Evolutionary conservation across 305 asterid genomes (phyloP), one percentile per base, ranked within the genome.

Genomic region (Coffea humblotiana): DNA sequence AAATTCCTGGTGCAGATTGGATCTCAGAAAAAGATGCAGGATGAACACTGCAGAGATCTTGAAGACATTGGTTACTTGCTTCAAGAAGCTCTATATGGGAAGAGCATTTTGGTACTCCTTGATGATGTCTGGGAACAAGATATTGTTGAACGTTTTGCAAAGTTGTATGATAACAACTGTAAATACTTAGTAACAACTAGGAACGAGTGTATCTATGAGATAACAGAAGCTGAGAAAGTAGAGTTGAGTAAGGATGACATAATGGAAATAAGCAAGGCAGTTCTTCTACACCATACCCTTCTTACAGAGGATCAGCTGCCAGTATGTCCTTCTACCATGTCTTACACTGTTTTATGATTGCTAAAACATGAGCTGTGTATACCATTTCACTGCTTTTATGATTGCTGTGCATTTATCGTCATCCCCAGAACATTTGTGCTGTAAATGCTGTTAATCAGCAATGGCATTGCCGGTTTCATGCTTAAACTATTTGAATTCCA

Each of bases 71-170:
- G 87, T 65, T 75, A 75, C 81, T 45, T 84, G 79, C 87, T 84
- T 60, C 87, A 84, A 65, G 79, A 84, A 51, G 85, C 87, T 48
- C 54, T 84, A 81, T 78, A 71, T 75, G 87, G 81, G 25, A 84
- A 84, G 76, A 66, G 85, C 47, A 78, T 84, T 21, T 43, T 84
- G 71, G 51, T 84, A 63, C 78, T 84, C 78, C 85, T 81, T 8
- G 87, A 84, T 47, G 87, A 84, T 78, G 87, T 84, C 40, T 84
- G 87, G 87, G 87, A 84, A 71, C 85, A 84, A 27, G 87, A 84
- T 72, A 78, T 84, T 21, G 83, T 84, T 47, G 87, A 84, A 43
- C 78, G 79, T 8, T 84, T 84, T 78, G 81, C 85, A 32, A 84
- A 71, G 79, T 63, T 84, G 32, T 81, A 84, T 63, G 81, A 84